Evolutionary conservation across 129 eudicot species (phyloP).

Genomic region (Calendula officinalis): DNA sequence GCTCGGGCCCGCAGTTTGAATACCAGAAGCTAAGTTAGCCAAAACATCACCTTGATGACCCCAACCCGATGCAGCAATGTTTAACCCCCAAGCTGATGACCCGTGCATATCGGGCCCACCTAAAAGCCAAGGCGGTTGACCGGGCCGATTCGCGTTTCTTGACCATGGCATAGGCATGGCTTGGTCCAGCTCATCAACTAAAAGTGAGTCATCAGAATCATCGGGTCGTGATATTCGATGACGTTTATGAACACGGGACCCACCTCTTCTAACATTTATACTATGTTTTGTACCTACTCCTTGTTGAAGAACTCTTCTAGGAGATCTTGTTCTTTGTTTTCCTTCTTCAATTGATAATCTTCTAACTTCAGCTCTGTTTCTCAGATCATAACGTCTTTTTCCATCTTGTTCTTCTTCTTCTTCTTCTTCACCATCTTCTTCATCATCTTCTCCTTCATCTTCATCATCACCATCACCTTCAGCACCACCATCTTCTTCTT

Average conservation of each 20-base stretch:
- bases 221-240: conserved; percentile 61
- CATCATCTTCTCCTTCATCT: conserved; percentile 69
- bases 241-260: conserved; percentile 89
- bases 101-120: conserved; percentile 93
- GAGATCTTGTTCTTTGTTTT: conserved; percentile 90
- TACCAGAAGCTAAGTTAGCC: conserved; percentile 66
- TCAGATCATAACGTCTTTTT: conserved; percentile 81
- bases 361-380: conserved; percentile 83
- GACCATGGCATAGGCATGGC: conserved; percentile 96
- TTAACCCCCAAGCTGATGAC: conserved; percentile 78
- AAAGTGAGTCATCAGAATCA: conserved; percentile 87
- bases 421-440: conserved; percentile 61
- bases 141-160: conserved; percentile 74
- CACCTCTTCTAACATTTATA: conserved; percentile 88
- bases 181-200: conserved; percentile 97
- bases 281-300: conserved; percentile 84
- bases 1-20: conserved; percentile 98
- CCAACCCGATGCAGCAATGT: conserved; percentile 97
- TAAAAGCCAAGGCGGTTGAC: conserved; percentile 80
- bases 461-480: conserved; percentile 61
- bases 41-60: conserved; percentile 87
- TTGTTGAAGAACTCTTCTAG: conserved; percentile 92
- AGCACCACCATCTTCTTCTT: conserved; percentile 51
- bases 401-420: conserved; percentile 89
- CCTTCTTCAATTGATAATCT: conserved; percentile 69